These are phyloP conservation scores for Fusarium tricinctum DNA, from an alignment of 2,329 filamentous ascomycete genomes.

Conservation along the genomic window DNA sequence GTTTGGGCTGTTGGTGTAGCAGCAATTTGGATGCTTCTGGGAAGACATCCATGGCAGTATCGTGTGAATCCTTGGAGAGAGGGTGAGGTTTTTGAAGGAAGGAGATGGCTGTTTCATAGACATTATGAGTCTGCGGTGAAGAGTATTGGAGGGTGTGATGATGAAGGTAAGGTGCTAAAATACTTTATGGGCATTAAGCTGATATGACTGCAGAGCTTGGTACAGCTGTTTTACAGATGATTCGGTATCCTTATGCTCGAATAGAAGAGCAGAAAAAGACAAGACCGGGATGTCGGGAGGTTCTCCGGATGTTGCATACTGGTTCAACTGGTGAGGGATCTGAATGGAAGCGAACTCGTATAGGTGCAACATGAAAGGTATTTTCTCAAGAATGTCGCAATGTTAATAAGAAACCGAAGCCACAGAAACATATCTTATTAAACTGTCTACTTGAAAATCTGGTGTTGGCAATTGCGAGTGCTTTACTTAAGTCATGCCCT, in stretches of 20 bases:
- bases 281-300: neutral
- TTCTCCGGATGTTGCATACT: no score
- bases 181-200: neutral
- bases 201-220: neutral
- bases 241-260: conserved; percentile 1
- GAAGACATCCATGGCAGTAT: neutral
- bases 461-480: no score
- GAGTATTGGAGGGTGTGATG: neutral
- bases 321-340: no score
- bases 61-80: neutral
- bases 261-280: neutral
- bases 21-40: neutral
- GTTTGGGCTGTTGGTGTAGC: neutral
- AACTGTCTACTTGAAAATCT: no score
- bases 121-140: neutral
- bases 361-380: no score
- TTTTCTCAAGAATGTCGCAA: no score
- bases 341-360: no score
- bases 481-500: no score
- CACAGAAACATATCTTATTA: no score
- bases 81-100: conserved; percentile 5
- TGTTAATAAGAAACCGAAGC: no score
- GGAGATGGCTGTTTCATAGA: neutral
- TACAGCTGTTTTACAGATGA: neutral
- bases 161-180: neutral